Evolutionary conservation across 2,329 filamentous ascomycete species (phyloP).

Genomic region (Neonectria neomacrospora): DNA sequence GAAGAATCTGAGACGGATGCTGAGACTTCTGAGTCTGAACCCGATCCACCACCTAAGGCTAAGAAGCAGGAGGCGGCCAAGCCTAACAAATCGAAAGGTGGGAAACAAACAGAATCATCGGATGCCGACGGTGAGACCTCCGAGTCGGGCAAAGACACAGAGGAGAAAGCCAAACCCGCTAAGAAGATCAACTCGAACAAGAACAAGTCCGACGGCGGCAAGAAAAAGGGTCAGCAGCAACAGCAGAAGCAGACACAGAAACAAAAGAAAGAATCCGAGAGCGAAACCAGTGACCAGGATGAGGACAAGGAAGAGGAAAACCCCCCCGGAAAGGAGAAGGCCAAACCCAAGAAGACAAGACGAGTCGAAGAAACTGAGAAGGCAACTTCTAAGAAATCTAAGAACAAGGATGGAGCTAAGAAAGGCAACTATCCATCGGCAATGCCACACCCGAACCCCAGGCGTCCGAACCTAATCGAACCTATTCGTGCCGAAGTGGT

Average conservation of each 20-base stretch:
- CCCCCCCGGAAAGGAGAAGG: slow-evolving; percentile 32
- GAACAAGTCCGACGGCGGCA: slow-evolving; percentile 20
- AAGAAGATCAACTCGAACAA: slow-evolving; percentile 22
- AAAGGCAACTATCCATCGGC: slow-evolving; percentile 44
- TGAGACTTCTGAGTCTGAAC: slow-evolving; percentile 34
- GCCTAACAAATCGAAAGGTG: slow-evolving; percentile 21
- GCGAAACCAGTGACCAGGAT: slow-evolving; percentile 18
- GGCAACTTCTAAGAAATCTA: slow-evolving; percentile 17
- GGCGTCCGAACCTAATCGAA: slow-evolving; percentile 58
- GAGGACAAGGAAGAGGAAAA: slow-evolving; percentile 23
- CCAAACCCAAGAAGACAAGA: slow-evolving; percentile 30
- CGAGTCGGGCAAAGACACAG: slow-evolving; percentile 30
- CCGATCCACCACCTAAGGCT: slow-evolving; percentile 24
- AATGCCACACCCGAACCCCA: slow-evolving; percentile 46
- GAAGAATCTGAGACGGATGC: slow-evolving; percentile 28
- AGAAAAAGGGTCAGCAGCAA: slow-evolving; percentile 28
- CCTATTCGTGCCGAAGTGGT: slow-evolving; percentile 61
- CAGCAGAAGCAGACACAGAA: slow-evolving; percentile 30
- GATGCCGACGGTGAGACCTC: slow-evolving; percentile 31
- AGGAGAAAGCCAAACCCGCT: slow-evolving; percentile 26
- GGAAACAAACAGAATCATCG: slow-evolving; percentile 24
- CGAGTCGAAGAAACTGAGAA: slow-evolving; percentile 29
- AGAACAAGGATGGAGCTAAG: slow-evolving; percentile 34
- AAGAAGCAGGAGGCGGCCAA: slow-evolving; percentile 31
- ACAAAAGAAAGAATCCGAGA: slow-evolving; percentile 28